These are phyloP conservation scores for Cystofilobasidium capitatum DNA, from an alignment of 768 basidiomycete species.

Conservation along the genomic window DNA sequence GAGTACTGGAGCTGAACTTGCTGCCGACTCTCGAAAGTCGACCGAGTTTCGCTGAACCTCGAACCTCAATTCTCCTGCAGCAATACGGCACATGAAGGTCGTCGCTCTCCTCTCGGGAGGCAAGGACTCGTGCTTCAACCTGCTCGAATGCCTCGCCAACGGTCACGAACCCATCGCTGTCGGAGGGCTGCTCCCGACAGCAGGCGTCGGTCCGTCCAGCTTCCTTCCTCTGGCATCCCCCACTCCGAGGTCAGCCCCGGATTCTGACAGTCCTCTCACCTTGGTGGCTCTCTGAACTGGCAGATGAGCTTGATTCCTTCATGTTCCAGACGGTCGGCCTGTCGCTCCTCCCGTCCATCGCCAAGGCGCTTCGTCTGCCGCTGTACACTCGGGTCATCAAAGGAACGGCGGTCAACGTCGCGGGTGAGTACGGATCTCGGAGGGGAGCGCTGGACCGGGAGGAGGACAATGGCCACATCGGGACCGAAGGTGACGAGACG, in stretches of 20 bases:
- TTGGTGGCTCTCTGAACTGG: conserved; percentile 21
- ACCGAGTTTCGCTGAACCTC: too few species aligned
- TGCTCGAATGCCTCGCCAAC: conserved; percentile 75
- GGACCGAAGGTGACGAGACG: conserved; percentile 78
- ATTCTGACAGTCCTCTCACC: too few species aligned
- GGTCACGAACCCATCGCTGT: conserved; percentile 80
- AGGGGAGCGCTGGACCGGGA: conserved; percentile 35
- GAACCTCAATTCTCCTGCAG: neutral
- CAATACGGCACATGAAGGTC: conserved; percentile 48
- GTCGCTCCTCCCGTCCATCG: conserved; percentile 78
- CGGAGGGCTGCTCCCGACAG: conserved; percentile 72
- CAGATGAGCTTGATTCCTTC: conserved; percentile 97
- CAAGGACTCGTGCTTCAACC: conserved; percentile 94
- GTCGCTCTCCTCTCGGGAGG: conserved; percentile 92
- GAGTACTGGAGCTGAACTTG: too few species aligned
- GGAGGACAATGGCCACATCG: conserved; percentile 35
- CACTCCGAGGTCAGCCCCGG: neutral
- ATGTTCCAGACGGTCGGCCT: conserved; percentile 99
- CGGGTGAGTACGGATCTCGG: conserved; percentile 73
- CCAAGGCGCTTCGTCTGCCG: conserved; percentile 73
- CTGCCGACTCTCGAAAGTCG: too few species aligned
- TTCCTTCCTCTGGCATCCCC: neutral
- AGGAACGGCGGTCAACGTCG: conserved; percentile 70
- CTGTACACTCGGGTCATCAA: conserved; percentile 70
- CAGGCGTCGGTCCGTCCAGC: conserved; percentile 64